Evolutionary conservation across 257 asterid genomes (phyloP), one percentile per base, ranked within the genome.

Genomic region (Oldenlandia corymbosa): DNA sequence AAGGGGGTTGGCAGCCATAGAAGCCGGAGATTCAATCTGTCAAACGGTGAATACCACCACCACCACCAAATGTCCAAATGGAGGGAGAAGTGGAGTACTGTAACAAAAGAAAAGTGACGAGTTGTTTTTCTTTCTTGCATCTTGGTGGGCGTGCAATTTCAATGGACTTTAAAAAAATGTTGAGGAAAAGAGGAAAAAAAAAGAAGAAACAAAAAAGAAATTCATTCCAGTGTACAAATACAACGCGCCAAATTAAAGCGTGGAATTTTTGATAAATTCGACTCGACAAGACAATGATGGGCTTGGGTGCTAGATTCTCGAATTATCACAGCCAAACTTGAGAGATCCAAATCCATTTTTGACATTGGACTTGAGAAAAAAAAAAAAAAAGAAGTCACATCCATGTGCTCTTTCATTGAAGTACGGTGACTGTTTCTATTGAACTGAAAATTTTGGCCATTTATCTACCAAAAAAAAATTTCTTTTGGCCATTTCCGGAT

Each of bases 171-270:
- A n/a, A n/a, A n/a, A n/a, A n/a, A n/a, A n/a, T n/a, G n/a, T n/a
- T n/a, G 52, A 20, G 0, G 23, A 37, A 46, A 26, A 30, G 9
- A 11, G 7, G 4, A 23, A 45, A 17, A 21, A 5, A 45, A 32
- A 32, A n/a, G 21, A 56, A 27, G 12, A 31, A 39, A 54, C 32
- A n/a, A 18, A 53, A 26, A 53, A n/a, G 20, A 53, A 53, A 26
- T 68, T 59, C 27, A n/a, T n/a, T n/a, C 6, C 18, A 42, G n/a
- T 12, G 10, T 30, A 17, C 28, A n/a, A 14, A 34, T 7, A 34
- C 12, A 39, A 70, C 69, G 69, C 74, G 65, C 65, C 69, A 39
- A 32, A 54, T 10, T 5, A 9, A 34, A 30, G 58, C 55, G 74
- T 62, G 74, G 11, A 18, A 46, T 23, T 14, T 46, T 13, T 54